phyloP scores from a whole-genome alignment of 495 filamentous ascomycete species.

The Hypoxylon rickii region DNA sequence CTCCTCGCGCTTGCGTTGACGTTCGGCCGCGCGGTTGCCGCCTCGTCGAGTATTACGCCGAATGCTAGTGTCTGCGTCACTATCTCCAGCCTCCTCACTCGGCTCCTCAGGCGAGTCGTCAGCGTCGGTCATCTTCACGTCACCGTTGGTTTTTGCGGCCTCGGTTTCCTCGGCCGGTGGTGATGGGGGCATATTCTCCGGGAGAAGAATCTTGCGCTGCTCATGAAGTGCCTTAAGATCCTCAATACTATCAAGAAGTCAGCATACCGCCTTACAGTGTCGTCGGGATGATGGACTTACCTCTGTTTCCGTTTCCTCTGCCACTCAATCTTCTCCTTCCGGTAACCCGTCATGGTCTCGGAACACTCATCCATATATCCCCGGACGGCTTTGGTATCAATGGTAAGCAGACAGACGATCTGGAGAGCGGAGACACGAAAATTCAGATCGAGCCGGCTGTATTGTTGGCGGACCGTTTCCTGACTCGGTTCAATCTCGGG shows the following conservation, averaged over 20 bases:
- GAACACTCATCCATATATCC: conserved; percentile 89
- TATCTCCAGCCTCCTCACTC: conserved; percentile 66
- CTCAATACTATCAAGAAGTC: conserved; percentile 63
- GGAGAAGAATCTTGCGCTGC: conserved; percentile 82
- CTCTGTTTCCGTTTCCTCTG: conserved; percentile 80
- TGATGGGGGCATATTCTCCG: conserved; percentile 73
- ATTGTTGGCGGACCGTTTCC: conserved; percentile 72
- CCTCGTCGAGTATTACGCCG: conserved; percentile 77
- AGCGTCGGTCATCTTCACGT: conserved; percentile 67
- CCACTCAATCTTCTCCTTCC: conserved; percentile 93
- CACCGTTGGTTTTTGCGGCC: conserved; percentile 53
- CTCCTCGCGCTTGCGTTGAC: conserved; percentile 85
- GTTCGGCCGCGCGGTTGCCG: conserved; percentile 74
- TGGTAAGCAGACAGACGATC: conserved; percentile 83
- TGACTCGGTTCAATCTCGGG: conserved; percentile 70
- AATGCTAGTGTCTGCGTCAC: conserved; percentile 65
- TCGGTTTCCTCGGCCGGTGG: conserved; percentile 55
- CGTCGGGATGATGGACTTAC: conserved; percentile 63
- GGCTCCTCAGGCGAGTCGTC: conserved; percentile 61
- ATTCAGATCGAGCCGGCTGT: conserved; percentile 78
- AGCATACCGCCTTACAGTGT: conserved; percentile 14
- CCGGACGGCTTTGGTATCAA: conserved; percentile 81
- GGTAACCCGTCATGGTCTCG: conserved; percentile 86
- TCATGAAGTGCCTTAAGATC: conserved; percentile 82
- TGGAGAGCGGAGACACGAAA: conserved; percentile 78